phyloP scores from a whole-genome alignment of 345 rosid genomes.

The Bruguiera sexangula region DNA sequence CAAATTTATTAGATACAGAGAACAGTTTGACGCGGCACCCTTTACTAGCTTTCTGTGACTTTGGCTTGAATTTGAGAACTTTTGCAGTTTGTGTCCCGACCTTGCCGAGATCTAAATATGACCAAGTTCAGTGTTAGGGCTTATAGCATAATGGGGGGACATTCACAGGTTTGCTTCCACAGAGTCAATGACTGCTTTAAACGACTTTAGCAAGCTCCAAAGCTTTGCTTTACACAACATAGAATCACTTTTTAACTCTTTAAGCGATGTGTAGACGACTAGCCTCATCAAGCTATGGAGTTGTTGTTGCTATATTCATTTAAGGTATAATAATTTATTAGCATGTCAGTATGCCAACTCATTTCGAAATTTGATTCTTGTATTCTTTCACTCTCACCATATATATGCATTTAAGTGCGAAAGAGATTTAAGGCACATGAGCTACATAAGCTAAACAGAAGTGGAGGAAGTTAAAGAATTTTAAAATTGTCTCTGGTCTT shows the following conservation, averaged over 20 bases:
- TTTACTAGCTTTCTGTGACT: background rate
- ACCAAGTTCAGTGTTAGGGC: background rate
- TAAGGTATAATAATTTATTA: too few relatives aligned
- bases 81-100: constrained; percentile 9
- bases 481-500: too few relatives aligned
- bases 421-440: too few relatives aligned
- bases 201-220: constrained; percentile 14
- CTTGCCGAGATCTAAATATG: background rate
- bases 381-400: too few relatives aligned
- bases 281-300: background rate
- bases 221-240: constrained; percentile 9
- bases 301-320: too few relatives aligned
- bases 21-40: background rate
- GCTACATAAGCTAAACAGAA: too few relatives aligned
- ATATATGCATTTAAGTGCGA: too few relatives aligned
- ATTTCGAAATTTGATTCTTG: too few relatives aligned
- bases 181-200: constrained; percentile 14
- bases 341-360: too few relatives aligned
- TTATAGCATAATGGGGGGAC: background rate
- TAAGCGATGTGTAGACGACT: background rate
- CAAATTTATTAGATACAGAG: background rate
- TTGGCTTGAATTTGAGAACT: constrained; percentile 7
- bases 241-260: constrained; percentile 3
- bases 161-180: constrained; percentile 17
- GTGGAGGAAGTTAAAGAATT: too few relatives aligned